Evolutionary conservation across 106 monocot species (phyloP).

Genomic region (Allium fistulosum): DNA sequence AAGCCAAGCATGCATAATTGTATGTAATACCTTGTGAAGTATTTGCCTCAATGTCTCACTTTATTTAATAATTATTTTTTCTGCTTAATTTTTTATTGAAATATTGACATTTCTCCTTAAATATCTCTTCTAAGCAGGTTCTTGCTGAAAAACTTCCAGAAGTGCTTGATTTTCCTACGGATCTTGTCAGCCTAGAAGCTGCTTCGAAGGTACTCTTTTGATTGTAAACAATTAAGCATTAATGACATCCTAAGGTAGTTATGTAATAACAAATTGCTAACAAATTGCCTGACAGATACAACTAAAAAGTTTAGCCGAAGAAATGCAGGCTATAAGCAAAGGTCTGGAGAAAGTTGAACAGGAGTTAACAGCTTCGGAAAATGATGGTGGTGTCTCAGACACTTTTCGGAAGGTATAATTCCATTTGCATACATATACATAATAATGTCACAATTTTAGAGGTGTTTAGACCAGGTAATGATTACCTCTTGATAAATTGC

Average conservation of each 20-base stretch:
- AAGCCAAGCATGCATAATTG: too few relatives aligned
- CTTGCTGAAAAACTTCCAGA: constrained; percentile 85
- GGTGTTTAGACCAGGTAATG: not conserved
- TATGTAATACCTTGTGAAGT: too few relatives aligned
- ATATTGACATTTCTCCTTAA: not conserved
- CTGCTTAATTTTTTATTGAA: not conserved
- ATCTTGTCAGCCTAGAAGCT: constrained; percentile 67
- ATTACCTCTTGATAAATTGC: not conserved
- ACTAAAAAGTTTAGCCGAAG: constrained; percentile 77
- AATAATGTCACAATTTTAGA: not conserved
- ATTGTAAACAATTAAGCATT: not conserved
- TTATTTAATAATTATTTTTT: not conserved
- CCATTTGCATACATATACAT: not conserved
- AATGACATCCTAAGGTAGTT: too few relatives aligned
- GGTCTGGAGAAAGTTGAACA: constrained; percentile 85
- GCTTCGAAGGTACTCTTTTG: constrained; percentile 56
- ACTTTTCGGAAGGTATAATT: constrained; percentile 52
- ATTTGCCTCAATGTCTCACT: not conserved
- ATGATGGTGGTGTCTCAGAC: constrained; percentile 64
- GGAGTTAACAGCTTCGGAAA: constrained; percentile 73
- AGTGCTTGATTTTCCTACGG: constrained; percentile 73
- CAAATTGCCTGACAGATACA: constrained; percentile 46
- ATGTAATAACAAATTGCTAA: constrained; percentile 7
- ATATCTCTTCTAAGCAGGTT: constrained; percentile 34
- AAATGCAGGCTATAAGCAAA: constrained; percentile 86